Evolutionary conservation across 805 yeast genomes (phyloP).

Genomic region (Debaryomyces hansenii): DNA sequence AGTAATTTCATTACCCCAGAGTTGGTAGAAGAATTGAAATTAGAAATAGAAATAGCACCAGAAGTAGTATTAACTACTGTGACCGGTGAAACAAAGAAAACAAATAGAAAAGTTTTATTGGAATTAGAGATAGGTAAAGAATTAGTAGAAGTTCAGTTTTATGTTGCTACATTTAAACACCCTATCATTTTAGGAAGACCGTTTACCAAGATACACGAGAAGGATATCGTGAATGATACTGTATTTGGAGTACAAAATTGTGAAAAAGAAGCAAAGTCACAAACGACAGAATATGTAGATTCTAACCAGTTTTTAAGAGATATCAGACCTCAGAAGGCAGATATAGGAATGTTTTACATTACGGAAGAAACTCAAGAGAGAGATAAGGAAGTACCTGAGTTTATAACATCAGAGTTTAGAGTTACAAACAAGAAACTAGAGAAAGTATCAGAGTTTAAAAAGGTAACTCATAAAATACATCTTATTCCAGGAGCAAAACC

Average conservation of each 20-base stretch:
- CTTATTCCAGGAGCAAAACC: background rate
- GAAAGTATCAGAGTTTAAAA: background rate
- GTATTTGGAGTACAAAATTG: background rate
- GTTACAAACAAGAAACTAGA: background rate
- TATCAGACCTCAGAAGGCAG: background rate
- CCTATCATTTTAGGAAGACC: background rate
- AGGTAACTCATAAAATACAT: no score
- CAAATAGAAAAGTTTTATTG: background rate
- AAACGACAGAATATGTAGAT: background rate
- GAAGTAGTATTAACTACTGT: background rate
- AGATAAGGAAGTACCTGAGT: background rate
- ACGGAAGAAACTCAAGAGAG: background rate
- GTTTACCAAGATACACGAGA: background rate
- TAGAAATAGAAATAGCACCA: background rate
- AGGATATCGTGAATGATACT: background rate
- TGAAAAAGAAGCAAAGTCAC: background rate
- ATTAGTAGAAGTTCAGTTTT: background rate
- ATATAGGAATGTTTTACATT: background rate
- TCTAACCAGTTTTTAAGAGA: background rate
- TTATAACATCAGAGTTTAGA: background rate
- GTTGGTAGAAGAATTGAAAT: background rate
- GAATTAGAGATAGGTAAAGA: background rate
- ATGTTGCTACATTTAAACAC: background rate
- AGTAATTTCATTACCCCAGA: background rate
- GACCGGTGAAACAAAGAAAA: background rate